Percentiles rank a stretch among this genome's conserved stretches.
Evolutionary conservation across 495 filamentous ascomycete genomes (phyloP).

Genomic region (Neurospora pannonica): DNA sequence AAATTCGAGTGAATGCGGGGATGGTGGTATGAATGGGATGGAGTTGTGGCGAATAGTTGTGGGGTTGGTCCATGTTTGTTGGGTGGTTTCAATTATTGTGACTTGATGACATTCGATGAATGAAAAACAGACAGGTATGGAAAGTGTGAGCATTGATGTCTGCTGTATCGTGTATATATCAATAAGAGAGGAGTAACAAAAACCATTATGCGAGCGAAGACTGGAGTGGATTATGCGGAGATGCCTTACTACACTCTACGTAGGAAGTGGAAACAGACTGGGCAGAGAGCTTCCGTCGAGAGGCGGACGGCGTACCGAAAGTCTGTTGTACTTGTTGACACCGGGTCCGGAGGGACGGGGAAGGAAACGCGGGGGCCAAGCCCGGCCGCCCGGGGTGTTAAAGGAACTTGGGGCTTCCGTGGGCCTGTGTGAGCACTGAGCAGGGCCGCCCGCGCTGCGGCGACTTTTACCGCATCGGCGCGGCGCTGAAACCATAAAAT

Average conservation of each 20-base stretch:
- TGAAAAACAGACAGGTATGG: neutral
- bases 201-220: neutral
- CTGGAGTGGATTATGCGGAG: neutral
- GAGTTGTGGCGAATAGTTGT: neutral
- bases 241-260: neutral
- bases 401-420: neutral
- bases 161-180: neutral
- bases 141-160: neutral
- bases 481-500: constrained; percentile 5
- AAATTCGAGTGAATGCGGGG: neutral
- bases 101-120: neutral
- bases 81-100: constrained; percentile 1
- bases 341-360: neutral
- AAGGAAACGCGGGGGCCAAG: neutral
- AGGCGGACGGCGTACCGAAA: neutral
- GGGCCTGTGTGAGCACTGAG: neutral
- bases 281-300: neutral
- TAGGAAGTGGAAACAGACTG: neutral
- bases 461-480: neutral
- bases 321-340: neutral
- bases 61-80: constrained; percentile 2
- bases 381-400: neutral
- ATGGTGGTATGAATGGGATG: neutral
- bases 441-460: neutral
- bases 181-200: neutral